Conservation (phyloP, 257 asterid genomes). For the Petrea volubilis region DNA sequence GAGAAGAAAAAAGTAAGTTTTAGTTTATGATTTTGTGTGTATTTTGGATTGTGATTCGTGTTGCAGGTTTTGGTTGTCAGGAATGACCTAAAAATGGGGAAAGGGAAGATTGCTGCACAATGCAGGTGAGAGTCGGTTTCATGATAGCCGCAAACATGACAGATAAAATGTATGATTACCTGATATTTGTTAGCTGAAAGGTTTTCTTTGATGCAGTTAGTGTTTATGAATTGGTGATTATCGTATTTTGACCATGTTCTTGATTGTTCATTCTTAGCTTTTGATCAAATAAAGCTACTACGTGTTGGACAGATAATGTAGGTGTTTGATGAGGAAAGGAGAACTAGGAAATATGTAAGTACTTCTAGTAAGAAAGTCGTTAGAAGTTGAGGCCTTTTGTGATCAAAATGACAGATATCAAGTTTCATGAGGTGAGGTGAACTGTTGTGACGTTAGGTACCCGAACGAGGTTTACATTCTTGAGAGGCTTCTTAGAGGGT, state of each 20-base stretch:
- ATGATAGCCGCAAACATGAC: not conserved
- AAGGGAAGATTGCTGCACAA: constrained; percentile 98
- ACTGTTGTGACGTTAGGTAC: too few relatives aligned
- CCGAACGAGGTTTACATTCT: too few relatives aligned
- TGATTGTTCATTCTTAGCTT: not conserved
- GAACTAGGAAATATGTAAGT: not conserved
- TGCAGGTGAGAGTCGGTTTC: constrained; percentile 65
- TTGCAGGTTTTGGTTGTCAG: constrained; percentile 95
- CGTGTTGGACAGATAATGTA: not conserved
- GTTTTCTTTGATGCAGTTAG: not conserved
- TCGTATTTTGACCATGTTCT: not conserved
- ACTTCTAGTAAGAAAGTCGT: not conserved
- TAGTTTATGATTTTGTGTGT: constrained; percentile 10
- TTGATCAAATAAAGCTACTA: not conserved
- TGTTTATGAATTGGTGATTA: constrained; percentile 1
- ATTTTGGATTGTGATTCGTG: constrained; percentile 14
- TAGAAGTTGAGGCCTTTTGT: not conserved
- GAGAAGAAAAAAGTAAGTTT: not conserved
- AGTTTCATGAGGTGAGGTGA: too few relatives aligned
- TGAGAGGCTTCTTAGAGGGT: too few relatives aligned
- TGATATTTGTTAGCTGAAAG: not conserved
- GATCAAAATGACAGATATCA: not conserved
- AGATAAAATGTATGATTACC: not conserved
- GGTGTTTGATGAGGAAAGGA: not conserved
- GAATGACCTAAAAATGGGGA: constrained; percentile 98